Base-by-base conservation (phyloP, 129 eudicot genomes). In the Pittosporum tobira region DNA sequence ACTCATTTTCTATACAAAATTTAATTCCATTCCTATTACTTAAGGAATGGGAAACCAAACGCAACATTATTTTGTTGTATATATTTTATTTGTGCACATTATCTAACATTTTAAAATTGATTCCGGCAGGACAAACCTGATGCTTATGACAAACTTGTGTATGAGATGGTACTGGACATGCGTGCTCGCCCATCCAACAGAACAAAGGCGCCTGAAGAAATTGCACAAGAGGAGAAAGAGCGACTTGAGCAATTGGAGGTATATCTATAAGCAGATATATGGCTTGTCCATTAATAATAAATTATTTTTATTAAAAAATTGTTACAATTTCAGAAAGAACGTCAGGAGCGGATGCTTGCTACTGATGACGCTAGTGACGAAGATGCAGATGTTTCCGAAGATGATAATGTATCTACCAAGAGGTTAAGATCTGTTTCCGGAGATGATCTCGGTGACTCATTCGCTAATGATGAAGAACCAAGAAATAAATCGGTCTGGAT, bases 361-460 rank as follows among this genome's bases (percentile, higher is more conserved):
- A 69, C 61, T 62, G 88, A 87, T 76, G 94, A 87, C 48, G 73
- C 87, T 18, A 73, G 87, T 22, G 85, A 83, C 30, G 99, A 83
- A 19, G 98, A 84, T 59, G 69, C 56, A 64, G 77, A 61, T 62
- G 79, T 36, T 53, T 73, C 76, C 53, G 79, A 83, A 50, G 82
- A 83, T 36, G 82, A 38, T 44, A 63, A 72, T 42, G 55, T 52
- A 20, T 51, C 63, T 38, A 23, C 63, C 46, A 69, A 78, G 52
- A 70, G 21, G 69, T 58, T 29, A 60, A 87, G 50, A 28, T 81
- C 83, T 68, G 40, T 84, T 51, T 93, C 99, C 54, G 99, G 99
- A 38, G 99, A 93, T 65, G 96, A 93, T 68, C 99, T 93, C 62
- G 99, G 96, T 45, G 96, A 93, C 61, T 83, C 95, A 1, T 91